Evolutionary conservation across 805 yeast genomes (phyloP).

Genomic region (Kuraishia floccosa): DNA sequence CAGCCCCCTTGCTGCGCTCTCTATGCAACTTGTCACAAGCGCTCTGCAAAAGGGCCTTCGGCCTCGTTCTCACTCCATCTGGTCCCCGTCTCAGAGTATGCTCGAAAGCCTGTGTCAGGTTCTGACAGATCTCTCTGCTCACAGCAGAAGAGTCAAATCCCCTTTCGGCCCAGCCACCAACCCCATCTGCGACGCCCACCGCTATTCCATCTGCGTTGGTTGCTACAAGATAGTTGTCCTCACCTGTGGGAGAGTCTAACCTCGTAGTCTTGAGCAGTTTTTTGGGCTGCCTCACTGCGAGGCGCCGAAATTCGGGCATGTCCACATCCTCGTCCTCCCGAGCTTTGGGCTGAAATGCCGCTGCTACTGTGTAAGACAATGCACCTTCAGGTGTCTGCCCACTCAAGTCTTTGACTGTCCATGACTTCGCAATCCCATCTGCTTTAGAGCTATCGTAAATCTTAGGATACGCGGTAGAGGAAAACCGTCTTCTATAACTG

Average conservation of each 20-base stretch:
- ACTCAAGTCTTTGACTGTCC: too few species aligned
- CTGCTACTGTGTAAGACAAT: slow-evolving; percentile 49
- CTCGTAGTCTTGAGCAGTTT: not conserved
- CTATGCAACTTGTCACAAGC: slow-evolving; percentile 45
- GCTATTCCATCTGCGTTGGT: slow-evolving; percentile 37
- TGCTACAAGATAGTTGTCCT: slow-evolving; percentile 67
- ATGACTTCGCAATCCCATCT: too few species aligned
- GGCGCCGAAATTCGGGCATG: slow-evolving; percentile 20
- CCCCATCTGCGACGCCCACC: slow-evolving; percentile 91
- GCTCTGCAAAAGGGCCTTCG: slow-evolving; percentile 37
- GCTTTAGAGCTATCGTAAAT: too few species aligned
- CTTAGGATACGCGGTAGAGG: too few species aligned
- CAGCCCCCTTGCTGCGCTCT: slow-evolving; percentile 63
- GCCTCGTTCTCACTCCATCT: slow-evolving; percentile 10
- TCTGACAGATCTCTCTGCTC: slow-evolving; percentile 63
- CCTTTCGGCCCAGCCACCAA: slow-evolving; percentile 93
- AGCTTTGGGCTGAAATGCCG: slow-evolving; percentile 68
- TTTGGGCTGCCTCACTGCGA: slow-evolving; percentile 10
- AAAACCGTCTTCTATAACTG: too few species aligned
- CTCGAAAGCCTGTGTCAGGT: too few species aligned
- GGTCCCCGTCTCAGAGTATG: too few species aligned
- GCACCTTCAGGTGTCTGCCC: too few species aligned
- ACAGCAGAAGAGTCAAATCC: slow-evolving; percentile 88
- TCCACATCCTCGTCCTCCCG: slow-evolving; percentile 34
- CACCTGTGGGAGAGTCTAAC: slow-evolving; percentile 55